phyloP scores from a whole-genome alignment of 805 yeast genomes.

The Kuraishia ogatae region DNA sequence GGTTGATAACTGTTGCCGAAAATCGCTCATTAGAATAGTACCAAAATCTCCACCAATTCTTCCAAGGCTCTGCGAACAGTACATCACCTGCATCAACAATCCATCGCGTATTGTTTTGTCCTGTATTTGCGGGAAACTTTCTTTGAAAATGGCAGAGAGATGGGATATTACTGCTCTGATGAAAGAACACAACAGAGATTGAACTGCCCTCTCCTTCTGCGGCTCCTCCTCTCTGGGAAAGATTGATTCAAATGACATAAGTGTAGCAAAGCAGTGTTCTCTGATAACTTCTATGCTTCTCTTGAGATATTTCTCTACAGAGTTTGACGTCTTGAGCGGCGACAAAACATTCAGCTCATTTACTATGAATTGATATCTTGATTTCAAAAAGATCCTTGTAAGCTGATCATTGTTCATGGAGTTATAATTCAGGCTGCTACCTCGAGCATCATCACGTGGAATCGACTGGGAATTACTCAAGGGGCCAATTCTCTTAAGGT shows the following conservation, averaged over 20 bases:
- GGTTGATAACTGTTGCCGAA: constrained; percentile 15
- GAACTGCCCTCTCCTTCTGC: constrained; percentile 6
- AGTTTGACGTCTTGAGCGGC: constrained; percentile 46
- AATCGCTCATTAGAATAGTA: constrained; percentile 32
- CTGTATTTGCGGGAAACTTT: constrained; percentile 25
- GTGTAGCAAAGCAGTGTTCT: constrained; percentile 70
- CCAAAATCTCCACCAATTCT: constrained; percentile 68
- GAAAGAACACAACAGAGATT: constrained; percentile 28
- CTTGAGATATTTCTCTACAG: constrained; percentile 57
- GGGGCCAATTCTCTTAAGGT: constrained; percentile 60
- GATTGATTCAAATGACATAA: constrained; percentile 56
- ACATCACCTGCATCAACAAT: constrained; percentile 71
- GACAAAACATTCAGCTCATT: constrained; percentile 47
- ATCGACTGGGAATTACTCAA: constrained; percentile 16
- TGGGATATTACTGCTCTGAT: constrained; percentile 23
- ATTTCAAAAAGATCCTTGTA: constrained; percentile 53
- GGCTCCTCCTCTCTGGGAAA: constrained; percentile 31
- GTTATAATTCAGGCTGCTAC: constrained; percentile 12
- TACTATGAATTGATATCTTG: constrained; percentile 60
- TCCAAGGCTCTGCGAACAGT: constrained; percentile 81
- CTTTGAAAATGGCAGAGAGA: constrained; percentile 21
- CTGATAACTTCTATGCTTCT: constrained; percentile 77
- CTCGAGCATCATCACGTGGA: neutral
- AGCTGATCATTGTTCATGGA: constrained; percentile 21
- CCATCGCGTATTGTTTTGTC: constrained; percentile 45